Percentiles rank a stretch among this genome's conserved stretches.
phyloP scores from a whole-genome alignment of 2,329 filamentous ascomycete genomes.

The Aspergillus hiratsukae region DNA sequence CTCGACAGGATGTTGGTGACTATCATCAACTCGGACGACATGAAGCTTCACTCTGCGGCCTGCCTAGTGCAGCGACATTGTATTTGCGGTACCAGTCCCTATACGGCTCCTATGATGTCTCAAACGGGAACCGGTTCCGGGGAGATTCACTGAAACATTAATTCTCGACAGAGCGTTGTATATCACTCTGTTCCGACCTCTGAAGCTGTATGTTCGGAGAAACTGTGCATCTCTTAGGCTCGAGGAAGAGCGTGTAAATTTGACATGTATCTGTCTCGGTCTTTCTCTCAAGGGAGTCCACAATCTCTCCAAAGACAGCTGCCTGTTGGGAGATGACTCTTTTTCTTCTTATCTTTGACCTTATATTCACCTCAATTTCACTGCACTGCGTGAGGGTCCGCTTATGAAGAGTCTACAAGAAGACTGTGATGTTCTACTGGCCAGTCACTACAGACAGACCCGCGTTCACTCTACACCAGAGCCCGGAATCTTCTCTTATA shows the following conservation, averaged over 20 bases:
- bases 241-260: too few relatives aligned
- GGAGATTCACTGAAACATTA: too few relatives aligned
- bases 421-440: not conserved
- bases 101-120: too few relatives aligned
- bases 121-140: too few relatives aligned
- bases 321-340: not conserved
- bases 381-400: not conserved
- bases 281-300: not conserved
- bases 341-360: not conserved
- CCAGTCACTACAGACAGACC: not conserved
- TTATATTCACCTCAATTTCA: not conserved
- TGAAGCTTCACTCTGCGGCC: not conserved
- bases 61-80: too few relatives aligned
- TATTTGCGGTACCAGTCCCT: too few relatives aligned
- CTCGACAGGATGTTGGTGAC: not conserved
- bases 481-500: not conserved
- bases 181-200: not conserved
- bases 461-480: not conserved
- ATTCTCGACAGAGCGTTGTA: not conserved
- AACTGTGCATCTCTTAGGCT: not conserved
- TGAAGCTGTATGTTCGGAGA: not conserved
- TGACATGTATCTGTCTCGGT: too few relatives aligned
- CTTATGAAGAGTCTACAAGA: not conserved
- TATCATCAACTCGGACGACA: too few relatives aligned
- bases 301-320: not conserved